Percentiles rank a stretch among this genome's conserved stretches.
Conservation (phyloP, 1,284 basidiomycete species). For the Rhodofomes roseus region DNA sequence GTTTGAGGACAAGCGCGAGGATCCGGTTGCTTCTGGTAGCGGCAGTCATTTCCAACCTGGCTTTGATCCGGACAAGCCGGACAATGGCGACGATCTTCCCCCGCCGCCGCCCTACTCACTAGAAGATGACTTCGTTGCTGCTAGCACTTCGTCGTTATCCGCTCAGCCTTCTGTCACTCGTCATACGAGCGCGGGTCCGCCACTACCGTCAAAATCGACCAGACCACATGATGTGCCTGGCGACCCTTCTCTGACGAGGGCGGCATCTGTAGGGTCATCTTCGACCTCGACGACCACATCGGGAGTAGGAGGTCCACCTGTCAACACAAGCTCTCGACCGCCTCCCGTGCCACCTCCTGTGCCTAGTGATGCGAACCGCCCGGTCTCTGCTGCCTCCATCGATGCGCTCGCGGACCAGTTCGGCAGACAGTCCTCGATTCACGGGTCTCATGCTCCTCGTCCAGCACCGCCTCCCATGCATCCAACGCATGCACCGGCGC, state of each 20-base stretch:
- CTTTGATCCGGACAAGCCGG: slow-evolving; percentile 41
- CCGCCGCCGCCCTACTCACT: slow-evolving; percentile 70
- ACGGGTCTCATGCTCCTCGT: neutral
- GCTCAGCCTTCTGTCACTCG: neutral
- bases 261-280: neutral
- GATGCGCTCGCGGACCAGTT: slow-evolving; percentile 19
- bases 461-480: neutral
- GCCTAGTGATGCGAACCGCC: neutral
- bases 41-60: slow-evolving; percentile 29
- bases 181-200: slow-evolving; percentile 1
- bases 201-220: neutral
- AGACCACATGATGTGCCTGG: neutral
- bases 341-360: slow-evolving; percentile 7
- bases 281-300: neutral
- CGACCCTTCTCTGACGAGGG: neutral
- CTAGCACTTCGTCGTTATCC: neutral
- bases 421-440: slow-evolving; percentile 18
- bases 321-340: neutral
- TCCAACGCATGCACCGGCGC: neutral
- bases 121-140: slow-evolving; percentile 38
- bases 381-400: neutral
- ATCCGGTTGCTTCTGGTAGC: slow-evolving; percentile 25
- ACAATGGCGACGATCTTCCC: slow-evolving; percentile 45
- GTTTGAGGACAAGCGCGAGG: slow-evolving; percentile 41
- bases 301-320: neutral